phyloP scores from a whole-genome alignment of 176 grass and related monocot genomes.

The Oryza glumipatula region DNA sequence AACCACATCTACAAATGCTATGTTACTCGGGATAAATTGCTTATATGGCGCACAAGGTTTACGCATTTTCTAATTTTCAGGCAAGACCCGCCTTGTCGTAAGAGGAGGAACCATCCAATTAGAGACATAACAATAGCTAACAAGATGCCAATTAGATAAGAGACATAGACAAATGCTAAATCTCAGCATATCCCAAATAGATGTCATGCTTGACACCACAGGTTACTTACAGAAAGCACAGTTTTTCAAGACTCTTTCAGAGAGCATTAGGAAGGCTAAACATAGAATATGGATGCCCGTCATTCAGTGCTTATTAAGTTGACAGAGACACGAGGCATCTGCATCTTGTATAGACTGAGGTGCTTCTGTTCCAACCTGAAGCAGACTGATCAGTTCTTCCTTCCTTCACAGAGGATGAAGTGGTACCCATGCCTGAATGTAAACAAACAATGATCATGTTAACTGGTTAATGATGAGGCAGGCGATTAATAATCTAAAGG shows the following conservation, averaged over 20 bases:
- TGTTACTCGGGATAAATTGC: background rate
- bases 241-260: background rate
- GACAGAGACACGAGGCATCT: background rate
- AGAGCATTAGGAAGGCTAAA: conserved; percentile 9
- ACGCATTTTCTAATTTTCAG: background rate
- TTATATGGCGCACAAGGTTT: background rate
- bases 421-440: conserved; percentile 84
- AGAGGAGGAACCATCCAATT: background rate
- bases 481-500: background rate
- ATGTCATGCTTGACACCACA: background rate
- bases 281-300: conserved; percentile 26
- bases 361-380: background rate
- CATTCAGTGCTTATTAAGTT: conserved; percentile 35
- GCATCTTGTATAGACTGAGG: background rate
- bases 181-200: background rate
- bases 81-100: background rate
- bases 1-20: background rate
- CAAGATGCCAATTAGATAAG: background rate
- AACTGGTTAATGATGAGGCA: background rate
- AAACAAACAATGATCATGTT: background rate
- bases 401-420: conserved; percentile 80
- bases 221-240: conserved; percentile 39
- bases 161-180: background rate
- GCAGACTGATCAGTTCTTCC: conserved; percentile 65
- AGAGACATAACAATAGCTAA: background rate